Evolutionary conservation across 164 flowering plant species (phyloP).

Genomic region (Dillenia turbinata): DNA sequence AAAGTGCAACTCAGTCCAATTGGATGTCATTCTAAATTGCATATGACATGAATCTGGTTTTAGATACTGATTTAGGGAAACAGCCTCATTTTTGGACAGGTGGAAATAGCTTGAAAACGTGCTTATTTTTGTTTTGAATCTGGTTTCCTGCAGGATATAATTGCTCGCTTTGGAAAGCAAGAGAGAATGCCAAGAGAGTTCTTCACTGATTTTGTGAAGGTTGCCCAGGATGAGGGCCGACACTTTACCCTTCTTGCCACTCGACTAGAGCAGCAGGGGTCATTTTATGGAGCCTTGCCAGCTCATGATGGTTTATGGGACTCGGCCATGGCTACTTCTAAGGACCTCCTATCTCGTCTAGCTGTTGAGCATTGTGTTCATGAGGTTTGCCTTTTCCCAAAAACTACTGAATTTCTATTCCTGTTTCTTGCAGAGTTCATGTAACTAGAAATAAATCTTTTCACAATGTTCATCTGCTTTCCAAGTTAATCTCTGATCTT

Average conservation of each 20-base stretch:
- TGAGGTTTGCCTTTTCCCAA: constrained; percentile 46
- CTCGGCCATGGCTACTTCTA: constrained; percentile 74
- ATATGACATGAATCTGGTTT: no score
- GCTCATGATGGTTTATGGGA: constrained; percentile 98
- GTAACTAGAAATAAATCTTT: no score
- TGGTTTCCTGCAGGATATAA: constrained; percentile 52
- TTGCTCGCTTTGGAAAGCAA: constrained; percentile 82
- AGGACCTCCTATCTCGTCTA: constrained; percentile 62
- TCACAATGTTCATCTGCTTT: no score
- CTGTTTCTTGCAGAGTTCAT: background rate
- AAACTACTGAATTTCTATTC: background rate
- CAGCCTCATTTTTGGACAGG: no score
- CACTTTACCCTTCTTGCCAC: constrained; percentile 84
- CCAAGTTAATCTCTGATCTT: background rate
- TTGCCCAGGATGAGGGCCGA: constrained; percentile 93
- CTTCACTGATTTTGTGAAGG: constrained; percentile 85
- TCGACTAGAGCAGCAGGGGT: constrained; percentile 73
- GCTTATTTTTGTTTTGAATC: background rate
- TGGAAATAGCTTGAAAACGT: no score
- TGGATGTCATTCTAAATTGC: no score
- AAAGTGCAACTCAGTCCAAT: no score
- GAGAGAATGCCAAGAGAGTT: constrained; percentile 83
- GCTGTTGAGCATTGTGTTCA: constrained; percentile 95
- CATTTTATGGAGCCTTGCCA: constrained; percentile 85
- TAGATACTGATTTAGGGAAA: no score